Percentiles rank a stretch among this genome's conserved stretches.
Conservation (phyloP, 2,329 filamentous ascomycete species). For the Aspergillus fumigatiaffinis region DNA sequence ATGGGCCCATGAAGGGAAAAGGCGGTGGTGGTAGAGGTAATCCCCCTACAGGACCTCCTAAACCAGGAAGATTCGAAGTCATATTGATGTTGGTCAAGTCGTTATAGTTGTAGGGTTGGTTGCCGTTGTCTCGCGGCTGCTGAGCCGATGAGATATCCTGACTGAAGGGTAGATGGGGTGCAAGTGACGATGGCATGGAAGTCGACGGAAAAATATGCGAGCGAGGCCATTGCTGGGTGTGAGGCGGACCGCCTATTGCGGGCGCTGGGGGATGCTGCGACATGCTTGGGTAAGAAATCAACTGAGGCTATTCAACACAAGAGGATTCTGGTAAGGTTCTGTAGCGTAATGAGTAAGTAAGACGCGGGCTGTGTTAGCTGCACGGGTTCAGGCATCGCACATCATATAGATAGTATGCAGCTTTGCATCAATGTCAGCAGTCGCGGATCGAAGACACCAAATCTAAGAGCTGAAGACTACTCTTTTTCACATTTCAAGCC, state of each 20-base stretch:
- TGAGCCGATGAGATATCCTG: constrained; percentile 21
- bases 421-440: not conserved
- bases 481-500: not conserved
- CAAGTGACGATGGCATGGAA: constrained; percentile 21
- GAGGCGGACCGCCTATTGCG: constrained; percentile 38
- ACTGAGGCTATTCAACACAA: not conserved
- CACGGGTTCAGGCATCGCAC: constrained; percentile 16
- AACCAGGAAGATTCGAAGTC: constrained; percentile 28
- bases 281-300: constrained; percentile 31
- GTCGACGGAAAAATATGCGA: constrained; percentile 21
- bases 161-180: constrained; percentile 23
- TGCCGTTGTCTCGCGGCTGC: constrained; percentile 14
- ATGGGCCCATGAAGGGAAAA: constrained; percentile 29
- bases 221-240: constrained; percentile 37
- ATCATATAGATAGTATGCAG: constrained; percentile 11
- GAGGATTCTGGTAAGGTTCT: not conserved
- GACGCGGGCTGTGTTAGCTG: constrained; percentile 2
- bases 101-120: constrained; percentile 18
- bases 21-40: constrained; percentile 26
- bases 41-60: constrained; percentile 19
- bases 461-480: not conserved
- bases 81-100: constrained; percentile 21
- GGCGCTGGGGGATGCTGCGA: constrained; percentile 46
- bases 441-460: not conserved
- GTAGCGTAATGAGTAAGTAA: constrained; percentile 8